Evolutionary conservation across 2,329 filamentous ascomycete genomes (phyloP).

Genomic region (Aspergillus uvarum): DNA sequence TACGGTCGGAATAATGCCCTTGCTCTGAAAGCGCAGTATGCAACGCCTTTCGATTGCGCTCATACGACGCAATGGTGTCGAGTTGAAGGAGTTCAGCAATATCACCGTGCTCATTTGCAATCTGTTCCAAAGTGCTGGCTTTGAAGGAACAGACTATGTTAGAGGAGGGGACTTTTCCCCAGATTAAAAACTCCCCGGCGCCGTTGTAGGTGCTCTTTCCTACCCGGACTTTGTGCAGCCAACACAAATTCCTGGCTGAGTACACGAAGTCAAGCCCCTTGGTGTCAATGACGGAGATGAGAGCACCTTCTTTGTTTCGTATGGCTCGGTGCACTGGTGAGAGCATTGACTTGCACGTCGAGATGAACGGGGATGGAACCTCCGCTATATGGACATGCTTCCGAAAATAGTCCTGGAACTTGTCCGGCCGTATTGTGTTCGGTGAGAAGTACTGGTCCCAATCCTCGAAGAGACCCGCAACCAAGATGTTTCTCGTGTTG

Average conservation of each 20-base stretch:
- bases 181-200: constrained; percentile 35
- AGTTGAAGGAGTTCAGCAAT: constrained; percentile 32
- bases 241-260: constrained; percentile 27
- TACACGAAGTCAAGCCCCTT: constrained; percentile 27
- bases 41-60: constrained; percentile 12
- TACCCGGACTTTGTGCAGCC: constrained; percentile 17
- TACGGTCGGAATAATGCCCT: constrained; percentile 12
- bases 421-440: constrained; percentile 7
- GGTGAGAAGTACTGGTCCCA: constrained; percentile 12
- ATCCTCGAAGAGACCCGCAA: constrained; percentile 28
- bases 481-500: constrained; percentile 26
- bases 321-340: constrained; percentile 36
- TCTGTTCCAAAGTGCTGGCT: constrained; percentile 21
- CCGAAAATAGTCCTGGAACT: constrained; percentile 24
- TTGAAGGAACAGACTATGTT: constrained; percentile 33
- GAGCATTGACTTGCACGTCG: constrained; percentile 27
- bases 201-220: constrained; percentile 24
- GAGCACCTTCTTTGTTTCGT: constrained; percentile 21
- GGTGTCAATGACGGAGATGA: constrained; percentile 33
- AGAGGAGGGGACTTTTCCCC: constrained; percentile 28
- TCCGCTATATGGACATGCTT: constrained; percentile 27
- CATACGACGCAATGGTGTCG: constrained; percentile 9
- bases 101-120: constrained; percentile 15
- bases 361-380: constrained; percentile 35
- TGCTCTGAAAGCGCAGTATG: constrained; percentile 15